A percentile compares a stretch with the other conserved stretches of the same genome.
phyloP scores from a whole-genome alignment of 129 eudicot species.

The Tagetes erecta region DNA sequence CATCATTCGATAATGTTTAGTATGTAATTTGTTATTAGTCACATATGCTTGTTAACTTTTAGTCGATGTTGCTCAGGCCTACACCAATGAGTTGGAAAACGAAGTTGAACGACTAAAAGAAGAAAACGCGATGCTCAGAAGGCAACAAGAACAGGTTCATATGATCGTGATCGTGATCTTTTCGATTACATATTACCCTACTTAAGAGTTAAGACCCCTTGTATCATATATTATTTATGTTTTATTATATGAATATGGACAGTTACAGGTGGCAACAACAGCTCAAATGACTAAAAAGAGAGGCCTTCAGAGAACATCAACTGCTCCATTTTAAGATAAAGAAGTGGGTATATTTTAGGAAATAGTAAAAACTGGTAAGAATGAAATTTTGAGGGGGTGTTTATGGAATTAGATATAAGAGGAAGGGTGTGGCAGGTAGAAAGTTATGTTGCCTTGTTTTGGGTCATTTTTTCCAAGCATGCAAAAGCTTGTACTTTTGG shows the following conservation, averaged over 20 bases:
- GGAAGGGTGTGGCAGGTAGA: constrained; percentile 39
- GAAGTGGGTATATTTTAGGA: constrained; percentile 37
- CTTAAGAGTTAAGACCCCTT: not conserved
- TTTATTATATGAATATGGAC: constrained; percentile 10
- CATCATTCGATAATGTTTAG: too few relatives aligned
- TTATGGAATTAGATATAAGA: constrained; percentile 28
- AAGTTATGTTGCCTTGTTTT: constrained; percentile 28
- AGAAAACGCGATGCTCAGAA: constrained; percentile 55
- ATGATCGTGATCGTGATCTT: not conserved
- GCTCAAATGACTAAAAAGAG: constrained; percentile 52
- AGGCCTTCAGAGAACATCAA: constrained; percentile 55
- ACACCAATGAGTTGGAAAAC: constrained; percentile 53
- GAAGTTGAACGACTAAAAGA: constrained; percentile 53
- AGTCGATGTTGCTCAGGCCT: constrained; percentile 46
- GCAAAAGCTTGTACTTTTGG: constrained; percentile 41
- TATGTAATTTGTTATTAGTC: not conserved
- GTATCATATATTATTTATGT: not conserved
- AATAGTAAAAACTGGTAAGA: constrained; percentile 30
- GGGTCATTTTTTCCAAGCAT: constrained; percentile 40
- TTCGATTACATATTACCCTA: not conserved
- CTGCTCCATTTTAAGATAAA: constrained; percentile 73
- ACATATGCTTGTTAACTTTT: not conserved
- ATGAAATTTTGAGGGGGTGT: constrained; percentile 32
- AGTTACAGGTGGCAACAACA: constrained; percentile 51
- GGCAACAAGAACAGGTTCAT: constrained; percentile 51